A percentile compares a stretch with the other conserved stretches of the same genome.
Conservation (phyloP, 148 eudicot genomes). For the Oxyria digyna region DNA sequence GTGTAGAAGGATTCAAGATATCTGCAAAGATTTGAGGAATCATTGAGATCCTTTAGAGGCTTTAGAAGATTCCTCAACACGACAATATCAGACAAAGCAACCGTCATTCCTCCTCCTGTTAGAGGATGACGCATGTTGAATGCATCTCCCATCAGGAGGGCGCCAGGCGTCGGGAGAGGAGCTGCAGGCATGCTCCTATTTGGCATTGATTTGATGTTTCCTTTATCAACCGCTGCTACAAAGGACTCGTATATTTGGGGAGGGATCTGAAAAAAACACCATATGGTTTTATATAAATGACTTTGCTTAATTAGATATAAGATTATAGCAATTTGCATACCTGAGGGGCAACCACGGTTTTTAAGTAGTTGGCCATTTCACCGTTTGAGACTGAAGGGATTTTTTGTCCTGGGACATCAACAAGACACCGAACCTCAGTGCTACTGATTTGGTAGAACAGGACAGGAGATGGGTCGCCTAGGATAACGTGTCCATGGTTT, state of each 20-base stretch:
- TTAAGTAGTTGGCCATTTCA: constrained; percentile 68
- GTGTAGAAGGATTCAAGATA: constrained; percentile 83
- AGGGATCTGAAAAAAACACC: constrained; percentile 42
- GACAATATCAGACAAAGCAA: constrained; percentile 76
- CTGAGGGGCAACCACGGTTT: constrained; percentile 65
- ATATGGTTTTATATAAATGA: not conserved
- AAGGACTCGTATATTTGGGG: constrained; percentile 48
- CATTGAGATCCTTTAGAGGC: constrained; percentile 56
- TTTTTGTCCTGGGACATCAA: constrained; percentile 87
- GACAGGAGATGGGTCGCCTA: constrained; percentile 75
- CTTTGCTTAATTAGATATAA: not conserved
- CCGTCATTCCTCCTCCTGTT: constrained; percentile 94
- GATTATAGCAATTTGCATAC: constrained; percentile 14
- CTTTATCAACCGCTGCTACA: constrained; percentile 49
- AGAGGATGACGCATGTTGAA: constrained; percentile 92
- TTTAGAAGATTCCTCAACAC: constrained; percentile 62
- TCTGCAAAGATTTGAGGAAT: constrained; percentile 55
- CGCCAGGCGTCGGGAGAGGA: constrained; percentile 76
- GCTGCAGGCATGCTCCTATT: constrained; percentile 85
- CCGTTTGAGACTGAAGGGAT: constrained; percentile 73
- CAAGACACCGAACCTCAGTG: constrained; percentile 73
- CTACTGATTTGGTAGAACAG: constrained; percentile 67
- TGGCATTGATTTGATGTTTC: constrained; percentile 65
- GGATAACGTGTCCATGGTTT: constrained; percentile 73
- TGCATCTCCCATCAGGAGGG: constrained; percentile 85